Base-by-base conservation (phyloP, 345 rosid species). In the Eucalyptus urophylla region DNA sequence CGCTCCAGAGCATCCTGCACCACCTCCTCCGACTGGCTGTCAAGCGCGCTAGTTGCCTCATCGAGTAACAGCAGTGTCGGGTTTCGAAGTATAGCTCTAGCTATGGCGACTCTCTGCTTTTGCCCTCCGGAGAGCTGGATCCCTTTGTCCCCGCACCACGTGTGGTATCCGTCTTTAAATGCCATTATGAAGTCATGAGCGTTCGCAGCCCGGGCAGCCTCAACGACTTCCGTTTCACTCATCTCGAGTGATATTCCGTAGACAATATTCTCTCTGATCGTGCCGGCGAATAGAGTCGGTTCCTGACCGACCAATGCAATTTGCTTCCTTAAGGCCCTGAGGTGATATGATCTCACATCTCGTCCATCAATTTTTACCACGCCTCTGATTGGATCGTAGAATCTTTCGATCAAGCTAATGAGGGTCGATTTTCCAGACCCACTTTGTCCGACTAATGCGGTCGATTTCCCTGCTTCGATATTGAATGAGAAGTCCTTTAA, bases 381-480 rank as follows among this genome's bases (percentile, higher is more conserved):
- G 2, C 97, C 97, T 19, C 89, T 93, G 3, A 90, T 86, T 2
- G 97, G 96, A 47, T 96, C 97, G 31, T 96, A 95, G 43, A 94
- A 95, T 86, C 97, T 90, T 83, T 95, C 93, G 25, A 95, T 93
- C 50, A 96, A 72, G 16, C 95, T 95, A 5, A 96, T 93, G 33
- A 95, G 90, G 2, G 96, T 96, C 12, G 97, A 96, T 49, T 96
- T 96, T 5, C 97, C 97, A 3, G 96, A 96, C n/a, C 97, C 97
- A n/a, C 98, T 95, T 88, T 93, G 94, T 58, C 98, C 97, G 4
- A 96, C 97, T 31, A 96, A 86, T 8, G 97, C 97, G 1, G 96
- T 95, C 33, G 96, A 94, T 91, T 93, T 94, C 5, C 95, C 96
- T 0, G 94, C 92, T 27, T 95, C 92, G 19, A 96, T 92, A 12